Evolutionary conservation across 2,329 filamentous ascomycete genomes (phyloP).

Genomic region (Anisogramma anomala): DNA sequence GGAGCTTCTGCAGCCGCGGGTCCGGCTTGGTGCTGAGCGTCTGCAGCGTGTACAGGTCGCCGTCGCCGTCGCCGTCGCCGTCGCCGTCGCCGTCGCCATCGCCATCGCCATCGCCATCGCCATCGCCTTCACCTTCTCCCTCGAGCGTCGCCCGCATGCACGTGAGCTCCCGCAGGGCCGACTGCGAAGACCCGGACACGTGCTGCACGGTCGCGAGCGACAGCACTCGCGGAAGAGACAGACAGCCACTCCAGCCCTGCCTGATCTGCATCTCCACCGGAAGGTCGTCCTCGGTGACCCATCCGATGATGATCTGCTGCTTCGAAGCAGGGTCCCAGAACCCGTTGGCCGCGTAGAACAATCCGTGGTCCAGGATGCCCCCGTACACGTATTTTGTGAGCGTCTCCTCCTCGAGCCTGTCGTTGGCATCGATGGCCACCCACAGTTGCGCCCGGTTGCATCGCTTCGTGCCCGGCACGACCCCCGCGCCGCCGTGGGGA

Average conservation of each 20-base stretch:
- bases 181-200: constrained; percentile 26
- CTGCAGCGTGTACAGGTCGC: constrained; percentile 25
- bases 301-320: constrained; percentile 33
- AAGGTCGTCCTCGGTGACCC: constrained; percentile 40
- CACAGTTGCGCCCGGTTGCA: constrained; percentile 23
- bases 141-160: constrained; percentile 24
- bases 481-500: constrained; percentile 12
- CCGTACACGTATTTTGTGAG: constrained; percentile 16
- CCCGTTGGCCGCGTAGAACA: constrained; percentile 36
- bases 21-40: constrained; percentile 30
- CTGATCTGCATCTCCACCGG: constrained; percentile 29
- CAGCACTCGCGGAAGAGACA: constrained; percentile 34
- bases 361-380: constrained; percentile 37
- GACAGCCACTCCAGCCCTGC: constrained; percentile 38
- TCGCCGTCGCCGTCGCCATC: no score
- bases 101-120: no score
- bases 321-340: constrained; percentile 33
- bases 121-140: not conserved
- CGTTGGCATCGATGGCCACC: constrained; percentile 28
- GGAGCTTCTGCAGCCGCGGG: constrained; percentile 17
- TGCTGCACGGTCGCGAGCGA: constrained; percentile 27
- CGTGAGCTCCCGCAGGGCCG: constrained; percentile 27
- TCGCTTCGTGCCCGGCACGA: constrained; percentile 6
- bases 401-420: not conserved
- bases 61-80: no score